Evolutionary conservation across 805 yeast species (phyloP).

Genomic region (Candida qinlingensis): DNA sequence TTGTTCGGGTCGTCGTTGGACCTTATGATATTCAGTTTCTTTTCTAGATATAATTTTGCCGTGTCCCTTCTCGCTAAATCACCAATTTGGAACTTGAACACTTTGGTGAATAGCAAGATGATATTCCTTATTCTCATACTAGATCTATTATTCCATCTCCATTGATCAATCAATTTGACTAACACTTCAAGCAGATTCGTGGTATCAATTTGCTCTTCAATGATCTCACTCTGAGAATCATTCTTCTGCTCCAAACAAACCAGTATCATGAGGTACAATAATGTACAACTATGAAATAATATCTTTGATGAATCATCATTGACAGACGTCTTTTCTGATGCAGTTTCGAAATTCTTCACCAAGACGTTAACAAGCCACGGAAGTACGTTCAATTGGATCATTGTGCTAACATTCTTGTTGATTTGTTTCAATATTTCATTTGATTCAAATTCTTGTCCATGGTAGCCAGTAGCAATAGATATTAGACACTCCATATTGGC

Average conservation of each 20-base stretch:
- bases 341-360: slow-evolving; percentile 6
- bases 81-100: slow-evolving; percentile 61
- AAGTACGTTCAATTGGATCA: slow-evolving; percentile 6
- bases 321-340: slow-evolving; percentile 1
- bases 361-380: slow-evolving; percentile 6
- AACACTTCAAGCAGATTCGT: slow-evolving; percentile 39
- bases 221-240: neutral
- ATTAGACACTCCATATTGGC: slow-evolving; percentile 6
- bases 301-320: slow-evolving; percentile 10
- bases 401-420: slow-evolving; percentile 5
- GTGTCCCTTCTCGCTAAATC: slow-evolving; percentile 33
- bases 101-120: slow-evolving; percentile 46
- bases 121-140: slow-evolving; percentile 52
- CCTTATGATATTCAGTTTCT: slow-evolving; percentile 32
- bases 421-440: slow-evolving; percentile 9
- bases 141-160: slow-evolving; percentile 53
- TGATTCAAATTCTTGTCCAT: slow-evolving; percentile 7
- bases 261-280: slow-evolving; percentile 11
- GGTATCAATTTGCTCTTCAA: slow-evolving; percentile 21
- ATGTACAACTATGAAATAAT: slow-evolving; percentile 12
- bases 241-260: slow-evolving; percentile 6
- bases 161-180: slow-evolving; percentile 49
- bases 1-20: slow-evolving; percentile 24
- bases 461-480: slow-evolving; percentile 15
- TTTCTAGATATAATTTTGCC: slow-evolving; percentile 42